These are phyloP conservation scores for Paragyromitra xinjiangensis DNA, from an alignment of 495 filamentous ascomycete genomes.

Conservation along the genomic window DNA sequence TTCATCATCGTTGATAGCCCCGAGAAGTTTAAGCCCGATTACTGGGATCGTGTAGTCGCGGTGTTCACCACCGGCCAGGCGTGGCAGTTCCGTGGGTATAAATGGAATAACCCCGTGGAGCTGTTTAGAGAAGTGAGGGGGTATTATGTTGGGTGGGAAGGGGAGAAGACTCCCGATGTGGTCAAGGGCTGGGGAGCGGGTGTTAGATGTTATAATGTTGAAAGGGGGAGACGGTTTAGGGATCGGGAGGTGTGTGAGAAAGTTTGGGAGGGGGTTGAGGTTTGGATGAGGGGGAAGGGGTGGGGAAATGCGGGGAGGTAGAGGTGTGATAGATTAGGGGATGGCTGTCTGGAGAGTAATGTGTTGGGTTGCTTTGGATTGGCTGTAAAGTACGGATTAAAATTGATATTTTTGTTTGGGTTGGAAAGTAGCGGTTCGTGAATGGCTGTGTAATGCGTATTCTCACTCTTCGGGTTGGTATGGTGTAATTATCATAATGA, in stretches of 20 bases:
- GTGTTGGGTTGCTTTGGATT: slow-evolving; percentile 7
- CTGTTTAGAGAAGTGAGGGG: slow-evolving; percentile 88
- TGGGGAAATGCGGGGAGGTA: slow-evolving; percentile 65
- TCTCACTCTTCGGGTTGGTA: too few relatives aligned
- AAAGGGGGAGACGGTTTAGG: slow-evolving; percentile 87
- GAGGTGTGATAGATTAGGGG: slow-evolving; percentile 19
- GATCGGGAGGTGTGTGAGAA: slow-evolving; percentile 93
- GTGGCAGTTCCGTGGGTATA: slow-evolving; percentile 99
- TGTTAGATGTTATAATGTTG: slow-evolving; percentile 76
- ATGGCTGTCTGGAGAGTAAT: background rate
- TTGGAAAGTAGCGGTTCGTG: too few relatives aligned
- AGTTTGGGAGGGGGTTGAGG: slow-evolving; percentile 91
- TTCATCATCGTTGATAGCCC: slow-evolving; percentile 95
- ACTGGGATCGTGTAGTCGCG: slow-evolving; percentile 94
- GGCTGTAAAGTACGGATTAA: background rate
- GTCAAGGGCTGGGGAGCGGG: slow-evolving; percentile 86
- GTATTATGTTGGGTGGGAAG: slow-evolving; percentile 89
- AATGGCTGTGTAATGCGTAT: too few relatives aligned
- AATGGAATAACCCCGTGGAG: slow-evolving; percentile 88
- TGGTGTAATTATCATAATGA: too few relatives aligned
- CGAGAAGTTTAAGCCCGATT: slow-evolving; percentile 95
- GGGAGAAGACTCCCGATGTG: slow-evolving; percentile 77
- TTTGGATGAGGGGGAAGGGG: slow-evolving; percentile 82
- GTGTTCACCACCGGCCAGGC: slow-evolving; percentile 98
- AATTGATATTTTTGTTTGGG: background rate